These are phyloP conservation scores for Solanum bulbocastanum DNA, from an alignment of 257 asterid species.

Conservation along the genomic window DNA sequence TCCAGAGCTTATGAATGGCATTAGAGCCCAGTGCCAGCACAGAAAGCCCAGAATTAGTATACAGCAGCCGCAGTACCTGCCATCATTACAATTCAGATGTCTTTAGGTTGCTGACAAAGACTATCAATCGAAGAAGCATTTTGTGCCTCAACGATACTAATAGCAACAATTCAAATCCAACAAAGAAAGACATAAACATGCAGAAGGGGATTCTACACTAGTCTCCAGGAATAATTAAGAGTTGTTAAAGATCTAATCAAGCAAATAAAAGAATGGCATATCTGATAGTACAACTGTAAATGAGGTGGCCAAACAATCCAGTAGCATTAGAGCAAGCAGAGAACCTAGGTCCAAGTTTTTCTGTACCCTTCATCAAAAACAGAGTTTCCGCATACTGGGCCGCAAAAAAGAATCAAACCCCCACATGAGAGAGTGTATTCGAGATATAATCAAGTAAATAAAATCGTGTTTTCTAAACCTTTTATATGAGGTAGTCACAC, in stretches of 20 bases:
- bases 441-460: neutral
- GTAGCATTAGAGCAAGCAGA: neutral
- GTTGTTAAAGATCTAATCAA: neutral
- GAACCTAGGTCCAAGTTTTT: neutral
- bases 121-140: neutral
- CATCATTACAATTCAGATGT: neutral
- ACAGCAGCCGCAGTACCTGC: conserved; percentile 75
- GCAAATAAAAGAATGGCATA: neutral
- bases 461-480: neutral
- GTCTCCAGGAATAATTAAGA: neutral
- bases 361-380: neutral
- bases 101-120: neutral
- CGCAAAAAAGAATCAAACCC: neutral
- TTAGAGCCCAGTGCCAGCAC: conserved; percentile 77
- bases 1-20: conserved; percentile 96
- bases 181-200: neutral
- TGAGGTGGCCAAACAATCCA: neutral
- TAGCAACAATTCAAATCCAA: neutral
- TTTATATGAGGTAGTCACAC: neutral
- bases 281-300: neutral
- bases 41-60: conserved; percentile 81
- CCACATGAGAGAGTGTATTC: neutral
- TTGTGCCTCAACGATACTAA: neutral
- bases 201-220: neutral
- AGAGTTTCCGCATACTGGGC: neutral